Evolutionary conservation across 169 alveolate species (phyloP), one percentile per base, ranked within the genome.

Genomic region (Cryptosporidium sp.): DNA sequence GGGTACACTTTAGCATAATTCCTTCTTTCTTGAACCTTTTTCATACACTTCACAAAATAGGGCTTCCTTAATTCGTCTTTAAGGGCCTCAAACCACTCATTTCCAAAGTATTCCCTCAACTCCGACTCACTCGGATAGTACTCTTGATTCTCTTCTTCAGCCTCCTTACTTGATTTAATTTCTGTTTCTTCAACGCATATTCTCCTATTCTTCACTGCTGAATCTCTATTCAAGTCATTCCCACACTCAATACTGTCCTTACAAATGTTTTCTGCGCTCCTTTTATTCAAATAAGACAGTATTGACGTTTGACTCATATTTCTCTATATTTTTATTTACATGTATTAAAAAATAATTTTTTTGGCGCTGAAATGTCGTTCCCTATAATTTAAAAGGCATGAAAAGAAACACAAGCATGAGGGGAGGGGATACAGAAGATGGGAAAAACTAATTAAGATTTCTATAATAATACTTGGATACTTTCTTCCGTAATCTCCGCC

Each of bases 1-100:
- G 98, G 98, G 69, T 91, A 95, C 44, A 95, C 94, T 62, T 91
- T 93, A 67, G 92, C 86, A 37, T 87, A 60, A 29, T 86, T 86
- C 23, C 91, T 91, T 69, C 95, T 93, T 44, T 94, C 96, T 51
- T 91, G 92, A 29, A 95, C 95, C 85, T 62, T 91, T 62, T 84
- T 39, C 94, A 95, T 92, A 85, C 94, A 93, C 69, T 85, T 72
- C 53, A 85, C 86, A 92, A 95, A 95, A 75, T 95, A 95, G 31
- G 93, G 92, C 69, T 95, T 93, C 39, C 69, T 53, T 9, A 95
- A 51, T 87, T 95, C 97, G 12, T 84, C 92, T 35, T 92, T 53
- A 58, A 95, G 86, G 6, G 69, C 85, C 29, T 92, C 94, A 75
- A 84, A 94, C 96, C 96, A 92, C 62, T 92, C 85, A 21, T 70